phyloP scores from a whole-genome alignment of 2,329 filamentous ascomycete genomes.

The Xylaria sp. region DNA sequence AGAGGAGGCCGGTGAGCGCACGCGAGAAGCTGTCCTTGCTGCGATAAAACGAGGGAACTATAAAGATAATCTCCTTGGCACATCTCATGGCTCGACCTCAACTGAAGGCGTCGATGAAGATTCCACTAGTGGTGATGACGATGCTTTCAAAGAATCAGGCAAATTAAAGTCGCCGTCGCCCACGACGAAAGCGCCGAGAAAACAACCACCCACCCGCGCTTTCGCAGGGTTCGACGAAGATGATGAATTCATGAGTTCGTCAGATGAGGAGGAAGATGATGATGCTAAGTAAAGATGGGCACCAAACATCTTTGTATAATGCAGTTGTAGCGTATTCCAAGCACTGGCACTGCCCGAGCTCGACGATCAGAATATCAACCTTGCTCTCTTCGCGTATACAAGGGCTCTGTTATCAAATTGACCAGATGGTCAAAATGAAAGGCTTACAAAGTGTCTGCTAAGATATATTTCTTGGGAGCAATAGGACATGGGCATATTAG shows the following conservation, averaged over 20 bases:
- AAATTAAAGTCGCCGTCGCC: conserved; percentile 58
- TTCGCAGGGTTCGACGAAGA: conserved; percentile 84
- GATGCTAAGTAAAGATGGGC: conserved; percentile 11
- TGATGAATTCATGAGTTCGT: conserved; percentile 74
- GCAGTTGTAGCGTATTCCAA: background rate
- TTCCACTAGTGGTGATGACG: conserved; percentile 43
- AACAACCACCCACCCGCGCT: conserved; percentile 47
- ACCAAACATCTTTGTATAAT: background rate
- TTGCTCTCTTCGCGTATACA: background rate
- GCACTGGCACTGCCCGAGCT: background rate
- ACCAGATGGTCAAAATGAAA: background rate
- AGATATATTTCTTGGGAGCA: background rate
- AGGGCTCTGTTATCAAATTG: background rate
- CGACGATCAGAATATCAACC: background rate
- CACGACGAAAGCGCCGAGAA: conserved; percentile 48
- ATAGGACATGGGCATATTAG: too few species aligned
- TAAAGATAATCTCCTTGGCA: conserved; percentile 64
- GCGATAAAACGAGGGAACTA: conserved; percentile 70
- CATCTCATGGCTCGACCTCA: conserved; percentile 56
- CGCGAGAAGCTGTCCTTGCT: conserved; percentile 74
- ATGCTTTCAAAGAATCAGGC: conserved; percentile 46
- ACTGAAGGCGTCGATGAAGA: conserved; percentile 43
- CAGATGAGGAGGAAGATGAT: conserved; percentile 60
- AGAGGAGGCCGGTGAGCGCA: conserved; percentile 85
- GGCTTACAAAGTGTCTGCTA: background rate